These are phyloP conservation scores for Ophiostoma piceae DNA, from an alignment of 2,329 filamentous ascomycete genomes.

Conservation along the genomic window DNA sequence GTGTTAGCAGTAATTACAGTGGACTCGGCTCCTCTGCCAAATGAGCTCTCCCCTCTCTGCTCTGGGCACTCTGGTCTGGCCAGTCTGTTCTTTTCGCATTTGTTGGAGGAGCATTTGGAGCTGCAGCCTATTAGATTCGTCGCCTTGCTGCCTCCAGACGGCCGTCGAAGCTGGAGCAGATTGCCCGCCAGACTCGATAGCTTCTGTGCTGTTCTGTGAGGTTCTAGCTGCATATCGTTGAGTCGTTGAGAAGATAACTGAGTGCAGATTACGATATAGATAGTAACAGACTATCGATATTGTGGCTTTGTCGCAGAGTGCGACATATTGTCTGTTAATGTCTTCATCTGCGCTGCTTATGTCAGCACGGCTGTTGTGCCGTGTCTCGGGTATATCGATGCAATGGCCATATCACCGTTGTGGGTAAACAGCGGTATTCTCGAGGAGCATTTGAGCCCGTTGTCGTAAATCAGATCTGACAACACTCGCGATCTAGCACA, in stretches of 20 bases:
- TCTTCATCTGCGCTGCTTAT: not conserved
- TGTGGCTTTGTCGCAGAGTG: too few species aligned
- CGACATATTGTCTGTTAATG: not conserved
- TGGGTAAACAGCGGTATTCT: not conserved
- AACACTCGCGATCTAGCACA: not conserved
- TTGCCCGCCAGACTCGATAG: not conserved
- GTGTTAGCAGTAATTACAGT: not conserved
- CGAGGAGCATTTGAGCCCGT: not conserved
- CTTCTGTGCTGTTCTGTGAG: not conserved
- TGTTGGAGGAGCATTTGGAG: not conserved
- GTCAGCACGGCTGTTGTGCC: not conserved
- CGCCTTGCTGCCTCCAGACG: conserved; percentile 2
- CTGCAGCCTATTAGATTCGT: conserved; percentile 7
- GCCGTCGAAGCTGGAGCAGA: not conserved
- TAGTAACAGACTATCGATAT: too few species aligned
- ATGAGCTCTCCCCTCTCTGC: not conserved
- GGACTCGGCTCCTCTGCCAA: not conserved
- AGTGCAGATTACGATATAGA: not conserved
- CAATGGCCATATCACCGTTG: too few species aligned
- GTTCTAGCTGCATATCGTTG: not conserved
- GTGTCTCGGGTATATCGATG: not conserved
- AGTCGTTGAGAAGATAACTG: not conserved
- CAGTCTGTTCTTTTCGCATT: conserved; percentile 10
- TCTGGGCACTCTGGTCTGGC: conserved; percentile 3
- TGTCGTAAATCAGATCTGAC: not conserved